Evolutionary conservation across 768 basidiomycete genomes (phyloP).

Genomic region (Russula ochroleuca): DNA sequence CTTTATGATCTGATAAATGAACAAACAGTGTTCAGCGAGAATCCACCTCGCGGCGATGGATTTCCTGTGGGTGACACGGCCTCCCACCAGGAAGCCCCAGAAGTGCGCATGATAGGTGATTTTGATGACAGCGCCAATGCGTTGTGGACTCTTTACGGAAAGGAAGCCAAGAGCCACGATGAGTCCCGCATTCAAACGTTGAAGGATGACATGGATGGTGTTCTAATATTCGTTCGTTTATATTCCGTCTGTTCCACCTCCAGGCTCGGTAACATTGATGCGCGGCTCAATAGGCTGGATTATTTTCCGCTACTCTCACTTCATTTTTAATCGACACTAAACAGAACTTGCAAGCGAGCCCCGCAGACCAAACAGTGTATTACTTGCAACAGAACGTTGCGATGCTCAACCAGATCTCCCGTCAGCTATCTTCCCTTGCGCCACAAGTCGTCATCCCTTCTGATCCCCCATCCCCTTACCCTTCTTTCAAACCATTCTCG

Average conservation of each 20-base stretch:
- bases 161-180: conserved; percentile 37
- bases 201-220: conserved; percentile 43
- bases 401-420: conserved; percentile 15
- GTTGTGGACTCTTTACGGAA: conserved; percentile 40
- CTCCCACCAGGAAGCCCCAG: not conserved
- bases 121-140: conserved; percentile 39
- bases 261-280: not conserved
- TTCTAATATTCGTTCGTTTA: conserved; percentile 40
- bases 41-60: not conserved
- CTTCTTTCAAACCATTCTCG: conserved; percentile 26
- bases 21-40: not conserved
- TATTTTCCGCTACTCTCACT: not conserved
- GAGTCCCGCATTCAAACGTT: conserved; percentile 35
- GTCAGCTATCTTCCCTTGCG: conserved; percentile 7
- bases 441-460: not conserved
- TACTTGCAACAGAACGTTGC: conserved; percentile 6
- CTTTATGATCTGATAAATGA: not conserved
- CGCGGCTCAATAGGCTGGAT: not conserved
- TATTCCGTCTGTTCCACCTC: not conserved
- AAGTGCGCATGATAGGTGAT: not conserved
- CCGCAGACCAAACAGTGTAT: not conserved
- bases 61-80: not conserved
- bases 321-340: not conserved
- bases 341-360: not conserved
- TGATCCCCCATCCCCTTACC: not conserved